Percentiles rank a stretch among this genome's conserved stretches.
Conservation (phyloP, 1,284 basidiomycete genomes). For the Irpex lacteus region DNA sequence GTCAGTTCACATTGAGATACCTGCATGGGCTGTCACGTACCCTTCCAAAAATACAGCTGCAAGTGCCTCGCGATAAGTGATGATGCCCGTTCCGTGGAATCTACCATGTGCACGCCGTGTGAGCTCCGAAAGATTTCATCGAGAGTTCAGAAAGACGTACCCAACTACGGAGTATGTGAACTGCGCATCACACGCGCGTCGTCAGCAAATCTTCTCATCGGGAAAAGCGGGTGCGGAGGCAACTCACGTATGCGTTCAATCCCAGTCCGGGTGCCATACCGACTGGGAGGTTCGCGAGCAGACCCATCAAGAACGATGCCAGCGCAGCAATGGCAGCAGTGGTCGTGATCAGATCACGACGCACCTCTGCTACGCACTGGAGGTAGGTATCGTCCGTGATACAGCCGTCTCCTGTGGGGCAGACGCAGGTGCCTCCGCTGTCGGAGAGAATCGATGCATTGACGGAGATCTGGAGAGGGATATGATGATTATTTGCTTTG, state of each 20-base stretch:
- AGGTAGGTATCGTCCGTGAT: conserved; percentile 58
- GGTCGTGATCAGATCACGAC: conserved; percentile 71
- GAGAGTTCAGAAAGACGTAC: conserved; percentile 9
- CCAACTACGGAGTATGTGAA: conserved; percentile 90
- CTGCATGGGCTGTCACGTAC: conserved; percentile 33
- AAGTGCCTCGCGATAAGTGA: conserved; percentile 81
- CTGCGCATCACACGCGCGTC: conserved; percentile 32
- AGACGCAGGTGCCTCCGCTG: conserved; percentile 82
- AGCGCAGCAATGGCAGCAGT: conserved; percentile 80
- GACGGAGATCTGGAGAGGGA: conserved; percentile 65
- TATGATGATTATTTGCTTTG: background rate
- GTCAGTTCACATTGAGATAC: background rate
- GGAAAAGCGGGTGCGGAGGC: background rate
- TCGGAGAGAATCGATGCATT: conserved; percentile 77
- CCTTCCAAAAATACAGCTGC: conserved; percentile 88
- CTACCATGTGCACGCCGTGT: conserved; percentile 12
- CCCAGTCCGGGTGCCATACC: conserved; percentile 80
- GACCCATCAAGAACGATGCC: conserved; percentile 78
- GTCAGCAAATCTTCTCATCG: background rate
- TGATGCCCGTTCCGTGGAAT: conserved; percentile 73
- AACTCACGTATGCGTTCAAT: conserved; percentile 77
- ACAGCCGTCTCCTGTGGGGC: conserved; percentile 53
- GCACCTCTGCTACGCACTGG: conserved; percentile 65
- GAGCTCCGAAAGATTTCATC: conserved; percentile 2
- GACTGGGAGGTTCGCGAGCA: conserved; percentile 82